Conservation (phyloP, 441 rosid species). For the Arabidopsis hybrid region DNA sequence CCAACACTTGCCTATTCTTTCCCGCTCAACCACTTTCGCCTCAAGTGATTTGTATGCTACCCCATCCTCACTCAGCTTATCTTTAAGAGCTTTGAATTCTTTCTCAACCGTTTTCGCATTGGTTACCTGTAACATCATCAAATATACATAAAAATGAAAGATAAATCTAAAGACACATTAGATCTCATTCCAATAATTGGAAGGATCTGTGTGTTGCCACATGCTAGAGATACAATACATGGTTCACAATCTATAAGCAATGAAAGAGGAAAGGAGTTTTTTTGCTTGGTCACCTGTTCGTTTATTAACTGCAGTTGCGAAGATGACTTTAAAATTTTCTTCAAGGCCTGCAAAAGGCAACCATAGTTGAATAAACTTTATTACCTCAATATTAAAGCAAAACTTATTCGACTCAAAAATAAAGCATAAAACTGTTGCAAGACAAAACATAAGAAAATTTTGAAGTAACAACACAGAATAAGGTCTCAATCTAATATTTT, state of each 20-base stretch:
- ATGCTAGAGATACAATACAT: conserved; percentile 13
- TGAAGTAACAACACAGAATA: not conserved
- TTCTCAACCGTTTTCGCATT: conserved; percentile 83
- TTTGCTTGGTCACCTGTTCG: conserved; percentile 65
- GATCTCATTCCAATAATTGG: not conserved
- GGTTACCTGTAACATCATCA: conserved; percentile 55
- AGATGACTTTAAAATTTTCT: conserved; percentile 77
- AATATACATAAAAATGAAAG: conserved; percentile 13
- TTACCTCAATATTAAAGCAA: not conserved
- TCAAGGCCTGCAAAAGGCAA: conserved; percentile 58
- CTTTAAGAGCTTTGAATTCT: conserved; percentile 70
- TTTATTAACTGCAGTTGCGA: conserved; percentile 73
- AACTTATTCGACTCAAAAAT: not conserved
- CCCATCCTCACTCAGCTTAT: conserved; percentile 70
- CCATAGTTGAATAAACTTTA: conserved; percentile 2
- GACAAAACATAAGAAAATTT: not conserved
- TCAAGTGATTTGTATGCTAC: conserved; percentile 70
- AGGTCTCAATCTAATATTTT: conserved; percentile 7
- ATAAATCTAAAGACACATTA: conserved; percentile 9
- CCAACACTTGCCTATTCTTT: conserved; percentile 64
- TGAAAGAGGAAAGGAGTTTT: not conserved
- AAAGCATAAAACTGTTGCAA: conserved; percentile 1
- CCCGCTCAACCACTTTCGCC: conserved; percentile 72
- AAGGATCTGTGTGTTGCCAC: conserved; percentile 17
- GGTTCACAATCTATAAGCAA: conserved; percentile 16